Base-by-base conservation (phyloP, 225 moss, liverwort and hornwort genomes). In the Marchantia polymorpha region DNA sequence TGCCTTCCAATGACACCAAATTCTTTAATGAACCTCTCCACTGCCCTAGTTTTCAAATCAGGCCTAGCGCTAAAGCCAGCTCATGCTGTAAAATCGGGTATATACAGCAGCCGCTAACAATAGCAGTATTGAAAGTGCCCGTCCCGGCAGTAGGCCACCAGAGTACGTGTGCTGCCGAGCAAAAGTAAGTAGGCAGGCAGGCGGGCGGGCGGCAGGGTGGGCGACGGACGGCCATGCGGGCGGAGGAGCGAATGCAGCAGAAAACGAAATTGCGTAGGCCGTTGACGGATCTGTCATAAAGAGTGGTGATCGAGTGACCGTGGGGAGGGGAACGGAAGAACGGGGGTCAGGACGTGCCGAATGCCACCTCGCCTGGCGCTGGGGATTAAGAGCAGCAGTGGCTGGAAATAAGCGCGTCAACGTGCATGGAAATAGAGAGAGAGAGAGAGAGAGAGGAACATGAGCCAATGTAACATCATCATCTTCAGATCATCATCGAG, bases 391-490 rank as follows among this genome's bases (percentile, higher is more conserved):
- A 47, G 69, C 69, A 69, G 69, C 69, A 69, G 19, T 0, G 15
- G 46, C 6, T 69, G 46, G 16, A 22, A 68, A 68, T 31, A 68
- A 10, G 12, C 25, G 8, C 25, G n/a, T 26, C 4, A 12, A 39
- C 47, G 69, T 69, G 69, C 69, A 39, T 69, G 69, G 7, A 47
- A 69, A 69, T 69, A 46, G 69, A 69, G 20, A 39, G 46, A 47
- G 16, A 16, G 31, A 16, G 5, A 16, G 3, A 19, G 46, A 46
- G 2, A 69, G 39, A 8, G 47, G 46, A 46, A 7, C 7, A 13
- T 39, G 0, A 12, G 0, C 7, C 26, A 12, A 29, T 11, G 12
- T 26, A 26, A 29, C 29, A 65, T 29, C 27, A 20, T 1, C 26
- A 23, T 23, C 23, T 25, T 10, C 10, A 65, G 13, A 23, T 23